Evolutionary conservation across 2,329 filamentous ascomycete genomes (phyloP).

Genomic region (Orbilia quercus): DNA sequence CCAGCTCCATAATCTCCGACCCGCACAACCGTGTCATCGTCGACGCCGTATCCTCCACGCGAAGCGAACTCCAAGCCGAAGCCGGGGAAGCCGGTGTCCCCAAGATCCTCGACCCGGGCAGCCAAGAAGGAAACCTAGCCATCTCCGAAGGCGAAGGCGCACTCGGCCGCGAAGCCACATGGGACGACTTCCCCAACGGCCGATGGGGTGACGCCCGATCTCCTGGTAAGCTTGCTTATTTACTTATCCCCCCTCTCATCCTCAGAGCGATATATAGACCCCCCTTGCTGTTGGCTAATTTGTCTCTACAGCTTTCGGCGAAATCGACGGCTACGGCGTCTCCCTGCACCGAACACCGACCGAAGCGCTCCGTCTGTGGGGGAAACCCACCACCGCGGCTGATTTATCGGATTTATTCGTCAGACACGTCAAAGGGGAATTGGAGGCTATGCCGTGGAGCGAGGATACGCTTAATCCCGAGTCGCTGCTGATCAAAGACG

Average conservation of each 20-base stretch:
- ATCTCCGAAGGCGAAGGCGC: slow-evolving; percentile 94
- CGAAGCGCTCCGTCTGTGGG: slow-evolving; percentile 87
- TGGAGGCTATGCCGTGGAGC: slow-evolving; percentile 89
- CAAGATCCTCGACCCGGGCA: slow-evolving; percentile 74
- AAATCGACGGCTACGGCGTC: slow-evolving; percentile 98
- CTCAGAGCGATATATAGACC: too few species aligned
- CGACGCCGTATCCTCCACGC: slow-evolving; percentile 65
- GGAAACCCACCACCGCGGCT: slow-evolving; percentile 73
- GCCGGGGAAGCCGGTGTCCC: slow-evolving; percentile 83
- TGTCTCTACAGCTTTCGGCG: slow-evolving; percentile 80
- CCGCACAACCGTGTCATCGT: slow-evolving; percentile 90
- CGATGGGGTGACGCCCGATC: slow-evolving; percentile 93
- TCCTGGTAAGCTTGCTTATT: slow-evolving; percentile 64
- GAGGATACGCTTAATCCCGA: slow-evolving; percentile 88
- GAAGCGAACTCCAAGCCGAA: slow-evolving; percentile 70
- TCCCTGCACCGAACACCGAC: slow-evolving; percentile 89
- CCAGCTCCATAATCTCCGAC: slow-evolving; percentile 83
- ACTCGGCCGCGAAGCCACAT: slow-evolving; percentile 91
- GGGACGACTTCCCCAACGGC: slow-evolving; percentile 98
- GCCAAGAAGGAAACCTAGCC: slow-evolving; percentile 80
- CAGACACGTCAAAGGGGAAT: slow-evolving; percentile 80
- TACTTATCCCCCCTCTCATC: background rate
- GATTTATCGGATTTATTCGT: slow-evolving; percentile 86
- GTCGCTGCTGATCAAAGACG: slow-evolving; percentile 80
- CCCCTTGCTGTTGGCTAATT: slow-evolving; percentile 3